Evolutionary conservation across 2,329 filamentous ascomycete species (phyloP), one percentile per base, ranked within the genome.

Genomic region (Metarhizium brunneum): DNA sequence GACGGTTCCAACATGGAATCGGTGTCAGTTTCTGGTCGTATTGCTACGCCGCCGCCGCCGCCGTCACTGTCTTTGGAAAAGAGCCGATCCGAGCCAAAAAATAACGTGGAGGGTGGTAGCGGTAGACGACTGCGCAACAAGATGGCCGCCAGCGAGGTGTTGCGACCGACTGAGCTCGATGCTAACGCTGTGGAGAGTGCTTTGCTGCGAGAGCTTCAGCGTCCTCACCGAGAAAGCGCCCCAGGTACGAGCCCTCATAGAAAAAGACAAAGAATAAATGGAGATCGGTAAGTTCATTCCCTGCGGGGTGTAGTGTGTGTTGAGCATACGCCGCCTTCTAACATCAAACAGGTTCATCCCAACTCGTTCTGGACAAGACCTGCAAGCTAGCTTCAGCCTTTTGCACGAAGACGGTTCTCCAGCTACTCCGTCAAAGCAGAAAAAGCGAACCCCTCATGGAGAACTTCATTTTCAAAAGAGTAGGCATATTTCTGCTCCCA

Each of bases 381-480:
- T 97, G 29, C 88, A 92, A 68, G 91, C 92, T 54, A 95, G 91
- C 70, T 97, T 94, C 72, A 96, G 86, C 68, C 76, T 97, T 55
- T 78, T 97, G 32, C 89, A 95, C 66, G 92, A 96, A 59, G 91
- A 96, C 68, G 91, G 88, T 43, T 96, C 92, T 20, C 94, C 94
- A 20, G 88, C 92, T 13, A 96, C 92, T 1, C 90, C 92, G 1
- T 92, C 91, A 4, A 89, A 86, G 68, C 82, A 87, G 57, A 90
- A 90, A 73, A 92, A 88, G 74, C 86, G 92, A 47, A 86, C 87
- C 25, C 89, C 90, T 10, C 88, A 95, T 67, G 89, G 89, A 53
- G 94, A 96, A 70, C 81, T 96, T 59, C 88, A 97, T 69, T 96
- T 95, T 61, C 94, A 99, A 69, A 92, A 85, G 71, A 94, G 91